Evolutionary conservation across 768 basidiomycete genomes (phyloP).

Genomic region (Leucosporidium yakuticum): DNA sequence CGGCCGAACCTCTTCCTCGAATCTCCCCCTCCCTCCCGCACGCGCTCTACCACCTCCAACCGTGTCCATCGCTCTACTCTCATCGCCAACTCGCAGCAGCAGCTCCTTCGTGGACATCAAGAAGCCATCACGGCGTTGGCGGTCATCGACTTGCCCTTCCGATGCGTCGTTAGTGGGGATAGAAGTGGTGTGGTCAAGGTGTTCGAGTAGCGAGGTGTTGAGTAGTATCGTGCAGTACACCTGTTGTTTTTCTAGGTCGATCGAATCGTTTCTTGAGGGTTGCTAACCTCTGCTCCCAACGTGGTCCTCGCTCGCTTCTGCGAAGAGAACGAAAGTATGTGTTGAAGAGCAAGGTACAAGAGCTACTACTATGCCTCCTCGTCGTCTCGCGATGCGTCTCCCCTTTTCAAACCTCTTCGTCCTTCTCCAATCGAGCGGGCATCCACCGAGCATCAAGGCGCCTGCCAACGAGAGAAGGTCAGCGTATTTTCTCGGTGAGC

Average conservation of each 20-base stretch:
- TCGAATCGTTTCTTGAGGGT: too few species aligned
- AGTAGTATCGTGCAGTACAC: not conserved
- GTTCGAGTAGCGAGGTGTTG: slow-evolving; percentile 44
- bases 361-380: too few species aligned
- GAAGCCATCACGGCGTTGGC: slow-evolving; percentile 80
- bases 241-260: not conserved
- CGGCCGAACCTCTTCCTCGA: slow-evolving; percentile 45
- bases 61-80: slow-evolving; percentile 60
- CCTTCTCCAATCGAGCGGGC: too few species aligned
- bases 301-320: too few species aligned
- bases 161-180: slow-evolving; percentile 89
- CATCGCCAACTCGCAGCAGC: slow-evolving; percentile 75
- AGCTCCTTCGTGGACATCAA: slow-evolving; percentile 76
- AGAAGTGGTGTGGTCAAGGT: slow-evolving; percentile 83
- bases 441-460: too few species aligned
- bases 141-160: slow-evolving; percentile 85
- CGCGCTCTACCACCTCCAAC: slow-evolving; percentile 42
- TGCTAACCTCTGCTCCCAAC: too few species aligned
- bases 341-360: too few species aligned
- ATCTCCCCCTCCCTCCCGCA: slow-evolving; percentile 53
- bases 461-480: too few species aligned
- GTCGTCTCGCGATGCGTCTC: too few species aligned
- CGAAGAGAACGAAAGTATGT: too few species aligned
- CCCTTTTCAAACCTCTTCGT: too few species aligned
- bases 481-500: too few species aligned